Evolutionary conservation across 352 stramenopile species (phyloP).

Genomic region (Phytophthora tubulina): DNA sequence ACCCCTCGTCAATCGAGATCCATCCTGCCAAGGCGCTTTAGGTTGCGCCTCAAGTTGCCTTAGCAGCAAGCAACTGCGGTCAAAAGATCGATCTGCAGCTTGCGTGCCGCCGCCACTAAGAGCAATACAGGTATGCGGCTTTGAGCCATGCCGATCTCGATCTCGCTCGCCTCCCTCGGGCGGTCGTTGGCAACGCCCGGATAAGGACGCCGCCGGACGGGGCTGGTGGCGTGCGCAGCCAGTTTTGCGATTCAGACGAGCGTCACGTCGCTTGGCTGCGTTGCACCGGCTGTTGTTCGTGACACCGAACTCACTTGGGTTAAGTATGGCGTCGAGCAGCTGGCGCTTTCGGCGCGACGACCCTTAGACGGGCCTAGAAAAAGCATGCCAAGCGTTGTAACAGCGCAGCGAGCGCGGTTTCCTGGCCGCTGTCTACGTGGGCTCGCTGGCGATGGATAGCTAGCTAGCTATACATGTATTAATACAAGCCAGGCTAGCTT

Average conservation of each 20-base stretch:
- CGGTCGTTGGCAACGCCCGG: not conserved
- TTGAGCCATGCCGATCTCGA: too few species aligned
- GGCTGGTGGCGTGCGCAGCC: conserved; percentile 9
- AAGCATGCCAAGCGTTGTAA: not conserved
- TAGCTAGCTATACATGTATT: not conserved
- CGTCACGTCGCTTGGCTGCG: conserved; percentile 18
- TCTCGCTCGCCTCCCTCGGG: too few species aligned
- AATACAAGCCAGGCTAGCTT: too few species aligned
- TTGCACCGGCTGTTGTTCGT: conserved; percentile 13
- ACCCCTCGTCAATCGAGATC: too few species aligned
- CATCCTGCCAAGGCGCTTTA: too few species aligned
- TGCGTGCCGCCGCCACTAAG: too few species aligned
- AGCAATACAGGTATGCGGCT: too few species aligned
- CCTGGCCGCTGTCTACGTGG: not conserved
- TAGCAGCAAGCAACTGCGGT: too few species aligned
- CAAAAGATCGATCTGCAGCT: not conserved
- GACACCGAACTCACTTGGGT: conserved; percentile 20
- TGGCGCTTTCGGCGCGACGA: conserved; percentile 15
- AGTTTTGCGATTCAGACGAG: conserved; percentile 26
- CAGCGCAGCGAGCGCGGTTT: conserved; percentile 1
- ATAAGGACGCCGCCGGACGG: not conserved
- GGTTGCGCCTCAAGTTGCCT: too few species aligned
- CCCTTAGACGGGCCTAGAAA: conserved; percentile 2
- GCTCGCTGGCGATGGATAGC: not conserved
- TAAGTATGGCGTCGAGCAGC: conserved; percentile 18